Evolutionary conservation across 805 yeast species (phyloP), one percentile per base, ranked within the genome.

Genomic region (Zygosaccharomyces kombuchaensis): DNA sequence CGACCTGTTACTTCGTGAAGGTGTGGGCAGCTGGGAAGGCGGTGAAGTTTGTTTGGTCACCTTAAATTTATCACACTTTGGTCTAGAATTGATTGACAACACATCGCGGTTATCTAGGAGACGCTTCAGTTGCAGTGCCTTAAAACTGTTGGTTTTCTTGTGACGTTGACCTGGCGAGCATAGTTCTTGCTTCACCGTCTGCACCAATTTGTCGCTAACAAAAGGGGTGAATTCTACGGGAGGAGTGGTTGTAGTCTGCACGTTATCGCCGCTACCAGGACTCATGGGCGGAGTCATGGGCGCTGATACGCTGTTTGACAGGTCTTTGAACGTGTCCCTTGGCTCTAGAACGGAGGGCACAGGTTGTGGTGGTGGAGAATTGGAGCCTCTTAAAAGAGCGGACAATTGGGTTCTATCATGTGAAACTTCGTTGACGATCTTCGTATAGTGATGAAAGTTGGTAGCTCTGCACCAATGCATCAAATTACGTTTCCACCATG

Each of bases 71-170:
- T 38, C 43, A 10, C 42, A 43, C n/a, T 36, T 37, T 6, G 54
- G 48, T 39, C 52, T 55, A 2, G 66, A 57, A 31, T 55, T 56
- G 27, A 43, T 43, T 17, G 60, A 58, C n/a, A 65, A 45, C 6
- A 62, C 40, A 41, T 63, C 64, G 45, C 70, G 57, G 39, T 58
- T 55, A 27, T 56, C 58, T 29, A 66, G 47, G 38, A 66, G 45
- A 29, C 59, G 59, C 39, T 64, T 66, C 42, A 65, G 38, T 49
- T 65, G 65, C 43, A 64, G 48, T 2, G 69, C 69, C 50, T 65
- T 66, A 43, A 65, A 66, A 40, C 68, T 63, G 45, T 65, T 64
- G 2, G 67, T 62, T 43, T 66, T 66, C 47, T 59, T 65, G 45
- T 66, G 70, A 21, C 55, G 44, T 21, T 40, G 34, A 13, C 21